phyloP scores from a whole-genome alignment of 129 eudicot genomes.

The Smallanthus sonchifolius region DNA sequence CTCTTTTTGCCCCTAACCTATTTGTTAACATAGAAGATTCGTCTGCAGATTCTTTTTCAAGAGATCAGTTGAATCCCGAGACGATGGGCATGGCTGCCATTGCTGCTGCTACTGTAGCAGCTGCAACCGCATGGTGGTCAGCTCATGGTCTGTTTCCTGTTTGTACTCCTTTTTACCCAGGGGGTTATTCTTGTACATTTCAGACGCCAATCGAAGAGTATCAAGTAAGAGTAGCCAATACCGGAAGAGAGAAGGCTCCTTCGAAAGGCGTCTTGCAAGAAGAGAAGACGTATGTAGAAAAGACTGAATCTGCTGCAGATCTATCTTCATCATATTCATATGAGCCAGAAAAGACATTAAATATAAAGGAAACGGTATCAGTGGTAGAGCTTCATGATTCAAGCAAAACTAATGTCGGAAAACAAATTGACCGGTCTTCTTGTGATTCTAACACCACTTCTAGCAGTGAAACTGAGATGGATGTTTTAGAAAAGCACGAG shows the following conservation, averaged over 20 bases:
- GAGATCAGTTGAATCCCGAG: conserved; percentile 27
- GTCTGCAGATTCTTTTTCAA: conserved; percentile 33
- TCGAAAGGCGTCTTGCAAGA: conserved; percentile 26
- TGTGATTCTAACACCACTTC: conserved; percentile 91
- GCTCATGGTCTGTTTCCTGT: conserved; percentile 82
- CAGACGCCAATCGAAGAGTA: conserved; percentile 18
- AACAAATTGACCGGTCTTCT: conserved; percentile 91
- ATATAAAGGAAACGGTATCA: conserved; percentile 30
- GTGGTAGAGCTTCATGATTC: conserved; percentile 27
- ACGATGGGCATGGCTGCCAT: conserved; percentile 71
- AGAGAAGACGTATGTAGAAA: conserved; percentile 45
- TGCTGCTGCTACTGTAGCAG: conserved; percentile 94
- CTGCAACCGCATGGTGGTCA: conserved; percentile 99
- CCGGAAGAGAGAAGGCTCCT: conserved; percentile 40
- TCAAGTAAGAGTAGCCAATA: conserved; percentile 29
- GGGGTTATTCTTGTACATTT: conserved; percentile 32
- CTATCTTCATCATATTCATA: conserved; percentile 44
- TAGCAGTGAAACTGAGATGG: conserved; percentile 89
- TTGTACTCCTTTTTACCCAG: conserved; percentile 53
- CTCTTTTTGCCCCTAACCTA: conserved; percentile 62
- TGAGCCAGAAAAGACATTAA: conserved; percentile 38
- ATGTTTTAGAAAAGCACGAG: conserved; percentile 53
- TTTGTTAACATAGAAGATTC: conserved; percentile 53
- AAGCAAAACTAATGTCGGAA: conserved; percentile 42
- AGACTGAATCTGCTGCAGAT: conserved; percentile 12